Evolutionary conservation across 306 rosid species (phyloP).

Genomic region (Vigna hirtella): DNA sequence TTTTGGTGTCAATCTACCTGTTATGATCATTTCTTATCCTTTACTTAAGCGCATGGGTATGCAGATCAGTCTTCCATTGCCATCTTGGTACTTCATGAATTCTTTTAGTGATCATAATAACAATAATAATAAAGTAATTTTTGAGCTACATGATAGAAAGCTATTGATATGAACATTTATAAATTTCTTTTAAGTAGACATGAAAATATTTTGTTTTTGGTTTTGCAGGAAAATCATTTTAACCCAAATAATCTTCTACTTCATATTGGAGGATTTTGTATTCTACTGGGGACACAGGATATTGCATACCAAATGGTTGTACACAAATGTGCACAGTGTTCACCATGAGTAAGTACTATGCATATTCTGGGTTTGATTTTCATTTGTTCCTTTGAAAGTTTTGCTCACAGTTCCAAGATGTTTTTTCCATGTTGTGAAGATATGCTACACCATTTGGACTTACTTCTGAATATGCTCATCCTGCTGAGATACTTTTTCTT

Average conservation of each 20-base stretch:
- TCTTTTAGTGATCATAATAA: slow-evolving; percentile 42
- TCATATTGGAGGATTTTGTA: slow-evolving; percentile 84
- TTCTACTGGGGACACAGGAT: slow-evolving; percentile 96
- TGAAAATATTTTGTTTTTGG: slow-evolving; percentile 15
- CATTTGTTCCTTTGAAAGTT: slow-evolving; percentile 12
- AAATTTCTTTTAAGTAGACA: slow-evolving; percentile 7
- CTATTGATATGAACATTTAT: not conserved
- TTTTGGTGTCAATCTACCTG: slow-evolving; percentile 80
- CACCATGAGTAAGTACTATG: slow-evolving; percentile 81
- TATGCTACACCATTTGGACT: slow-evolving; percentile 97
- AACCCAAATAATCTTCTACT: slow-evolving; percentile 76
- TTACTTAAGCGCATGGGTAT: slow-evolving; percentile 83
- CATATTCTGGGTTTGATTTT: slow-evolving; percentile 8
- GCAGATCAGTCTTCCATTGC: slow-evolving; percentile 81
- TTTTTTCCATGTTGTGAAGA: slow-evolving; percentile 52
- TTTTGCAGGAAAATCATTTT: slow-evolving; percentile 70
- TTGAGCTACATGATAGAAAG: slow-evolving; percentile 1
- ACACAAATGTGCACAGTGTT: slow-evolving; percentile 83
- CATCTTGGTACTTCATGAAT: slow-evolving; percentile 86
- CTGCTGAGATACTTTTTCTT: slow-evolving; percentile 96
- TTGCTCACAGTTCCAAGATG: slow-evolving; percentile 12
- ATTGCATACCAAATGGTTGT: slow-evolving; percentile 90
- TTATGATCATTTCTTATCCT: slow-evolving; percentile 74
- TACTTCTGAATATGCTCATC: slow-evolving; percentile 98
- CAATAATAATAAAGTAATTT: slow-evolving; percentile 15